Percentiles rank a stretch among this genome's conserved stretches.
phyloP scores from a whole-genome alignment of 345 rosid species.

The Ceriops decandra region DNA sequence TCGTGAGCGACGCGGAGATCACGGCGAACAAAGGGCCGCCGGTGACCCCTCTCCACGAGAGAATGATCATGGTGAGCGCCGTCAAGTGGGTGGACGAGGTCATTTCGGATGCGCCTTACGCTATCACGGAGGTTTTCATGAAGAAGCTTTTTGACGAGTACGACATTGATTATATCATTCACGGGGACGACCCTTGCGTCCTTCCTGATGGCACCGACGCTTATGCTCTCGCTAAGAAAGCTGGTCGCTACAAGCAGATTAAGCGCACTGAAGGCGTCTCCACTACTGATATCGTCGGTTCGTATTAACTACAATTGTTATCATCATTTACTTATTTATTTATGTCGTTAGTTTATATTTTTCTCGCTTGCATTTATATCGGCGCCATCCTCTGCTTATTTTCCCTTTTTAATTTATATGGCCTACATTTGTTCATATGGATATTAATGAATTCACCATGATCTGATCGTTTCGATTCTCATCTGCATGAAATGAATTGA shows the following conservation, averaged over 20 bases:
- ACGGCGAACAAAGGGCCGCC: slow-evolving; percentile 74
- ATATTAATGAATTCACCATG: no score
- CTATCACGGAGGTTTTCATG: slow-evolving; percentile 71
- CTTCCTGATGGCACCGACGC: slow-evolving; percentile 84
- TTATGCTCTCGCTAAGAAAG: slow-evolving; percentile 69
- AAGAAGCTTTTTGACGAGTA: slow-evolving; percentile 60
- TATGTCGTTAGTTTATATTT: background rate
- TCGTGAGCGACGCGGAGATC: slow-evolving; percentile 71
- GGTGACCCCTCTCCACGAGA: slow-evolving; percentile 62
- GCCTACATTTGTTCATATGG: no score
- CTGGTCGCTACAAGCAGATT: slow-evolving; percentile 74
- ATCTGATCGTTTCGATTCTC: no score
- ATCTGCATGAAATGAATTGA: background rate
- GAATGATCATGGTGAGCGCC: slow-evolving; percentile 67
- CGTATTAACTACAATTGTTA: slow-evolving; percentile 52
- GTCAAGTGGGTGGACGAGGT: slow-evolving; percentile 85
- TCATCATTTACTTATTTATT: background rate
- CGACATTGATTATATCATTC: slow-evolving; percentile 66
- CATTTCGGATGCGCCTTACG: slow-evolving; percentile 67
- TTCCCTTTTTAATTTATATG: no score
- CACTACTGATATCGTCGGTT: slow-evolving; percentile 81
- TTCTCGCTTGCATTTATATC: background rate
- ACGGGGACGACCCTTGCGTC: slow-evolving; percentile 77
- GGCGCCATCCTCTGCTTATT: no score
- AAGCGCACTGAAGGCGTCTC: slow-evolving; percentile 85